These are phyloP conservation scores for Lophiostoma macrostomum DNA, from an alignment of 495 filamentous ascomycete species.

Conservation along the genomic window DNA sequence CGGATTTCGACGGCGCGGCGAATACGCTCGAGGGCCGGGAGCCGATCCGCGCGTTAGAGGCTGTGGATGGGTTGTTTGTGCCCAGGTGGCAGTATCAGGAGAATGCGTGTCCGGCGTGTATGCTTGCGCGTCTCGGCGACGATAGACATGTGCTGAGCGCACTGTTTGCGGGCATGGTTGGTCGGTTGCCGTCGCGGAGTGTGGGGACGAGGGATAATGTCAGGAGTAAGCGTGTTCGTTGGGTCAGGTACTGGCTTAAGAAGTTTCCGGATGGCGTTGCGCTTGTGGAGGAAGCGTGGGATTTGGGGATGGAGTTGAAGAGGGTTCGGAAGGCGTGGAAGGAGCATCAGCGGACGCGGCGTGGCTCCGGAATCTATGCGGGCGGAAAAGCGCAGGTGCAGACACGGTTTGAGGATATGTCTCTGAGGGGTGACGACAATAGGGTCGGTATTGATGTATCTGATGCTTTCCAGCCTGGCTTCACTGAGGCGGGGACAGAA, in stretches of 20 bases:
- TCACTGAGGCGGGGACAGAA: no score
- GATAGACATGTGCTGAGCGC: conserved; percentile 15
- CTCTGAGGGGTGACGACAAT: no score
- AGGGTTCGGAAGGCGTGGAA: neutral
- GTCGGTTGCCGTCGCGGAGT: neutral
- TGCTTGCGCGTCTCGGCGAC: conserved; percentile 14
- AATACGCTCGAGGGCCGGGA: conserved; percentile 1
- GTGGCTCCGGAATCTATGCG: conserved; percentile 3
- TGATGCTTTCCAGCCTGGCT: no score
- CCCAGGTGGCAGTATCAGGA: conserved; percentile 14
- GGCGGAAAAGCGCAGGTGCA: no score
- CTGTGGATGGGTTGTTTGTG: neutral
- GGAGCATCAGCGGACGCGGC: neutral
- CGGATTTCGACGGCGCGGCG: neutral
- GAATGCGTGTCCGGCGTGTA: conserved; percentile 20
- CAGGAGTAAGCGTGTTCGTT: neutral
- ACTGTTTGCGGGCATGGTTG: conserved; percentile 16
- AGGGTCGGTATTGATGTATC: no score
- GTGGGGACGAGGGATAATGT: neutral
- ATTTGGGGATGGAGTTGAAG: conserved; percentile 15
- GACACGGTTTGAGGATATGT: no score
- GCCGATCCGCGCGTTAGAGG: neutral
- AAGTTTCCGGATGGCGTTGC: neutral
- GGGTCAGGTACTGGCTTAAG: conserved; percentile 14
- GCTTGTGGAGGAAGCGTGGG: conserved; percentile 16